phyloP scores from a whole-genome alignment of 306 rosid genomes.

The Trifolium subterraneum region DNA sequence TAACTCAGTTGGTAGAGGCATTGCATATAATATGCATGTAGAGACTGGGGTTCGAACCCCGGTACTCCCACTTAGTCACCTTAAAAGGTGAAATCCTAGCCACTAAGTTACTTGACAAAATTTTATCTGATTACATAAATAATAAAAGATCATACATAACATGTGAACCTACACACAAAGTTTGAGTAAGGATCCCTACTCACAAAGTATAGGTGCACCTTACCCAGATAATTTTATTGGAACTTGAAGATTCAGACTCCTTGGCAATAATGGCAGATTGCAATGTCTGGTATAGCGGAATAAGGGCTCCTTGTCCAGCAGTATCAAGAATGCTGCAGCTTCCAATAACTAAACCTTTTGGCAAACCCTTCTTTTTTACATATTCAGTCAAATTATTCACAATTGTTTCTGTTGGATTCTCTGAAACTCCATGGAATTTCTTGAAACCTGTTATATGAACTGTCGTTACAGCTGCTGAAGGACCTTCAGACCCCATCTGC shows the following conservation, averaged over 20 bases:
- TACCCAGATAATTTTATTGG: constrained; percentile 76
- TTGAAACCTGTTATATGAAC: constrained; percentile 91
- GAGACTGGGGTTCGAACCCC: too few species aligned
- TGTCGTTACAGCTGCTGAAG: constrained; percentile 68
- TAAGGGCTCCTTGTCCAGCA: constrained; percentile 86
- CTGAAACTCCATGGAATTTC: constrained; percentile 97
- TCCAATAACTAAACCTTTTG: constrained; percentile 79
- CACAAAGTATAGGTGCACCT: constrained; percentile 43
- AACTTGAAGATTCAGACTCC: constrained; percentile 61
- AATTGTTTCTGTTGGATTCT: constrained; percentile 87
- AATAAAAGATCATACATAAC: constrained; percentile 4
- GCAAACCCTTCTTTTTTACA: constrained; percentile 76
- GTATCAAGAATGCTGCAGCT: constrained; percentile 89
- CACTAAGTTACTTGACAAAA: neutral
- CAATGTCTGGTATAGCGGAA: constrained; percentile 62
- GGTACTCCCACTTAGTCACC: too few species aligned
- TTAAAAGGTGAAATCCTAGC: too few species aligned
- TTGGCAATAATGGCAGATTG: constrained; percentile 61
- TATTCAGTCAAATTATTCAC: constrained; percentile 68
- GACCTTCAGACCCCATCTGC: constrained; percentile 95
- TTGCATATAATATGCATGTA: too few species aligned
- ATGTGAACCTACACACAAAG: constrained; percentile 25
- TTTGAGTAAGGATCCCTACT: neutral
- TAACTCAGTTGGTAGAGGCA: too few species aligned
- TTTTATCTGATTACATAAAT: constrained; percentile 29